A percentile compares a stretch with the other conserved stretches of the same genome.
Evolutionary conservation across 1,284 basidiomycete genomes (phyloP).

Genomic region (Cutaneotrichosporon sp.): DNA sequence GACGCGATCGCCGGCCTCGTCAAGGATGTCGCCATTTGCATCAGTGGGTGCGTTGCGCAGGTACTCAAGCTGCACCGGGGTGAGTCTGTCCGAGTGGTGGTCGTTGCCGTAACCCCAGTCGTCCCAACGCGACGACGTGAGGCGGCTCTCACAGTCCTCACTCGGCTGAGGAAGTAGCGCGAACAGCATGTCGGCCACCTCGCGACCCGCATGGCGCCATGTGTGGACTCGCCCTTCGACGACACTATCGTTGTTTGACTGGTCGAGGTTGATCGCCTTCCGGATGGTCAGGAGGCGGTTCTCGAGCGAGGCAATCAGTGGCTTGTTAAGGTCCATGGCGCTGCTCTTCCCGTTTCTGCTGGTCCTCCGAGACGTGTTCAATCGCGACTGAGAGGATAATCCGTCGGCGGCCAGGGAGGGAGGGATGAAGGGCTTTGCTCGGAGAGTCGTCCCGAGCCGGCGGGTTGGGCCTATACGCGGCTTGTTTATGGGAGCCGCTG

Average conservation of each 20-base stretch:
- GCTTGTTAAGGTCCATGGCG: constrained; percentile 7
- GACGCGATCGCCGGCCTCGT: constrained; percentile 34
- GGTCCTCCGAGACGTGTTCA: background rate
- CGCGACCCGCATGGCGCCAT: constrained; percentile 47
- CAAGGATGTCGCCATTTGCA: constrained; percentile 34
- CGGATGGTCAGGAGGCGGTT: constrained; percentile 29
- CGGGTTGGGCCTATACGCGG: background rate
- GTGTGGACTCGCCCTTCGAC: constrained; percentile 30
- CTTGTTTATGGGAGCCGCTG: background rate
- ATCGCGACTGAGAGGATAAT: background rate
- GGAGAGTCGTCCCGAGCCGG: background rate
- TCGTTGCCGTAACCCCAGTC: background rate
- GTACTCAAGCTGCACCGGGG: constrained; percentile 23
- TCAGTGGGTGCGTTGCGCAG: constrained; percentile 27
- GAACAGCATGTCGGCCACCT: constrained; percentile 45
- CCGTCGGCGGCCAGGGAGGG: background rate
- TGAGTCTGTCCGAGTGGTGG: constrained; percentile 3
- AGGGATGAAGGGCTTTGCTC: background rate
- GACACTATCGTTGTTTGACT: constrained; percentile 33
- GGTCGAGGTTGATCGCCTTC: constrained; percentile 36
- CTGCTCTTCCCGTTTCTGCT: constrained; percentile 1
- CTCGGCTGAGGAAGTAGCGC: constrained; percentile 29
- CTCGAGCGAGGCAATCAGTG: constrained; percentile 31
- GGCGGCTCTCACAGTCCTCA: constrained; percentile 2
- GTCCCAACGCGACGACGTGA: constrained; percentile 9